Conservation (phyloP, 306 rosid genomes). For the Urtica urens region DNA sequence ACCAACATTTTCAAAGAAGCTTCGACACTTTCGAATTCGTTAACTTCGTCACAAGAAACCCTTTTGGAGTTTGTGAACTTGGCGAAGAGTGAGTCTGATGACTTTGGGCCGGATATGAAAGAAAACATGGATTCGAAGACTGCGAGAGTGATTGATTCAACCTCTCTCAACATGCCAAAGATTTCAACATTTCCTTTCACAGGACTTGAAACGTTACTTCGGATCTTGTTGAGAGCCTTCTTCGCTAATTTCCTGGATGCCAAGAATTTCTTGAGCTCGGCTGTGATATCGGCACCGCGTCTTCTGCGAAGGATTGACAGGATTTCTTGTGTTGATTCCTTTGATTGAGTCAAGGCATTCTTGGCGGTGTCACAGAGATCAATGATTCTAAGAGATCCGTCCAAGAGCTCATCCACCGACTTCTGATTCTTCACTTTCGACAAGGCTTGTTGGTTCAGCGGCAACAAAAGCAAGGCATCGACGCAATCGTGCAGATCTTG, state of each 20-base stretch:
- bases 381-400: conserved; percentile 27
- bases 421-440: conserved; percentile 12
- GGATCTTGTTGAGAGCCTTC: conserved; percentile 12
- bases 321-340: conserved; percentile 9
- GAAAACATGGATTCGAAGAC: conserved; percentile 23
- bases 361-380: conserved; percentile 16
- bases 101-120: conserved; percentile 17
- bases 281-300: conserved; percentile 7
- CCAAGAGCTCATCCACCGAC: conserved; percentile 22
- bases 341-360: conserved; percentile 19
- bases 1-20: not conserved
- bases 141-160: conserved; percentile 13
- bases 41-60: conserved; percentile 7
- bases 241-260: conserved; percentile 18
- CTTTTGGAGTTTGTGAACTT: conserved; percentile 6
- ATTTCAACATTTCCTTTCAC: conserved; percentile 5
- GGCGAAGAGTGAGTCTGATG: conserved; percentile 15
- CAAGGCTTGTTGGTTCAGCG: conserved; percentile 25
- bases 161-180: conserved; percentile 19
- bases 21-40: conserved; percentile 8
- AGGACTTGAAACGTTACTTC: not conserved
- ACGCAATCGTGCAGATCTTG: conserved; percentile 30
- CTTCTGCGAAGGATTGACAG: conserved; percentile 23
- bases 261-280: conserved; percentile 14
- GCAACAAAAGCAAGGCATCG: conserved; percentile 24